Evolutionary conservation across 345 rosid species (phyloP), one percentile per base, ranked within the genome.

Genomic region (Hibiscus syriacus): DNA sequence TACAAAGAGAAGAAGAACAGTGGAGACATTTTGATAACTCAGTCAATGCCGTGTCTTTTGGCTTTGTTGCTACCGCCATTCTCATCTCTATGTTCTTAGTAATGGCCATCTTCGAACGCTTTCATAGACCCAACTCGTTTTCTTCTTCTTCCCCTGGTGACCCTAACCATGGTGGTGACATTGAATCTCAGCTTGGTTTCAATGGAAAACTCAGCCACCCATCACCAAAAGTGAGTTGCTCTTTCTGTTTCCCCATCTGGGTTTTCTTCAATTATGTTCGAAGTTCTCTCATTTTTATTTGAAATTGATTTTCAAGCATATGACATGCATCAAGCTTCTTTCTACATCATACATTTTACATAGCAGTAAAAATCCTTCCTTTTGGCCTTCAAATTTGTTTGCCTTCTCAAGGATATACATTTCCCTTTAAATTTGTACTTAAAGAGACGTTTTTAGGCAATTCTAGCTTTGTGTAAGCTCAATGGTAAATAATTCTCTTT

Each of bases 11-110:
- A 5, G 72, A 78, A 7, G 72, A 78, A 29, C 84, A 82, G 27
- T 82, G 85, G 88, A 82, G 74, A 66, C 78, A 75, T 54, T 90
- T 83, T 45, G 96, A 87, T 64, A 83, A 85, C 80, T 86, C 97
- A 30, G 93, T 88, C 19, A 89, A 85, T 69, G 96, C 98, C 0
- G 96, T 93, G 49, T 90, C 97, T 14, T 90, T 90, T 74, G 97
- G 98, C 13, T 93, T 90, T 67, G 97, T 93, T 2, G 98, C 98
- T 62, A 93, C 98, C 36, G 98, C 97, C 69, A 84, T 93, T 74
- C 92, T 93, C 81, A 93, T 93, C 77, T 90, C 90, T 29, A 90
- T 93, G 98, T 93, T 93, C 86, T 79, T 93, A 48, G 84, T 86
- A 60, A 93, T 93, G 97, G 98, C 96, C 41, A 87, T 93, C 67